Evolutionary conservation across 768 basidiomycete genomes (phyloP), one percentile per base, ranked within the genome.

Genomic region (Russula abietina): DNA sequence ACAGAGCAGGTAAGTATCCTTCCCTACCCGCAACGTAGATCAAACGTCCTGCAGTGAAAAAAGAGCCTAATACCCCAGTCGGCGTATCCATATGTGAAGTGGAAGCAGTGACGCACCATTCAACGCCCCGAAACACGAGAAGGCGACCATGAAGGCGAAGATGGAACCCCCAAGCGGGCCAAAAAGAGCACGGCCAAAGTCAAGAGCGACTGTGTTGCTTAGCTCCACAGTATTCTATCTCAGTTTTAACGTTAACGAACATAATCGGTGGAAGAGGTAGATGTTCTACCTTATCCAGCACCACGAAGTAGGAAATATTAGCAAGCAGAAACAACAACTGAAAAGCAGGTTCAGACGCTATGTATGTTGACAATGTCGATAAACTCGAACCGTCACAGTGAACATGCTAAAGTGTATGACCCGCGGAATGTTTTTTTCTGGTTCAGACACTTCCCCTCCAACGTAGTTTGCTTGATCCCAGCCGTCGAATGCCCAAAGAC

Each of bases 401-500:
- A 77, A 73, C 93, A 98, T 95, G 70, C 93, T 96, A n/a, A 80
- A 77, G 71, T 98, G 94, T 48, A 98, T 92, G 1, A 88, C 86
- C 61, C 88, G 79, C 2, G 95, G 95, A 52, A 98, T 87, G 69
- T 94, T 93, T 70, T 84, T 89, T 70, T 88, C 83, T 2, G 91
- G 86, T 63, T 88, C 83, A 58, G 79, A 76, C 76, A 98, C 90
- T 73, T 93, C 93, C 32, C 91, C 95, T 16, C 89, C 91, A 17
- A 98, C 91, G 66, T 89, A 96, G 71, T 93, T 94, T 32, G 83
- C 87, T 74, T 91, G 89, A 70, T 95, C 95, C 94, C 94, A 99
- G 0, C 96, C 96, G 73, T 94, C 94, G 67, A 92, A 94, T 2
- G 94, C 94, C 92, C 90, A 98, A 4, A 98, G 76, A 3, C 93